Base-by-base conservation (phyloP, 106 monocot genomes). In the Posidonia australis region DNA sequence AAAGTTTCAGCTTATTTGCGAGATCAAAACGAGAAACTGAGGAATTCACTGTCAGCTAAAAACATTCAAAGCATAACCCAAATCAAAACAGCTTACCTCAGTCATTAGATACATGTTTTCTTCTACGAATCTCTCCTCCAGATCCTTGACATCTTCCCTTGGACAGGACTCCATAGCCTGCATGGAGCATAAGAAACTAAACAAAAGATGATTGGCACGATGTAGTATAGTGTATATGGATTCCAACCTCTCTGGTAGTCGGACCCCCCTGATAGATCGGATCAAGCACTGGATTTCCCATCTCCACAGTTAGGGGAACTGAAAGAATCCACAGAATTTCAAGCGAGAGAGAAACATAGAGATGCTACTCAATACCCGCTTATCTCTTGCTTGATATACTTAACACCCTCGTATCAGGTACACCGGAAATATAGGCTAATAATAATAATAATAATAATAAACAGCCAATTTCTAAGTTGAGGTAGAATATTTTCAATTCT, bases 141-240 rank as follows among this genome's bases (percentile, higher is more conserved):
- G 78, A 64, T 77, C 76, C 18, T 67, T 57, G 13, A 90, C 44
- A 29, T 79, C 30, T 18, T 76, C 78, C 70, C 59, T 96, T 5
- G 94, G 90, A 58, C 90, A 90, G 46, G 84, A 79, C 56, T 85
- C 83, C 96, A 96, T 96, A 31, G 57, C 86, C 94, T 96, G 72
- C 19, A 72, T 76, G 60, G 24, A 49, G 22, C n/a, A 49, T 49
- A 56, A 27, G 26, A 2, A 56, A 27, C 21, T 25, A 52, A 58
- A 43, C 31, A 41, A 62, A 13, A 58, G 44, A 69, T 28, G 44
- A 57, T 13, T 24, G 17, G 45, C 53, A 9, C 4, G 30, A 18
- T 18, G 30, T 2, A 36, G 36, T 36, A 36, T 36, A 7, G 30
- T 30, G 20, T 19, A 30, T 18, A 0, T 7, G 14, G 42, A 36